phyloP scores from a whole-genome alignment of 306 rosid species.

The Crotalaria pallida region DNA sequence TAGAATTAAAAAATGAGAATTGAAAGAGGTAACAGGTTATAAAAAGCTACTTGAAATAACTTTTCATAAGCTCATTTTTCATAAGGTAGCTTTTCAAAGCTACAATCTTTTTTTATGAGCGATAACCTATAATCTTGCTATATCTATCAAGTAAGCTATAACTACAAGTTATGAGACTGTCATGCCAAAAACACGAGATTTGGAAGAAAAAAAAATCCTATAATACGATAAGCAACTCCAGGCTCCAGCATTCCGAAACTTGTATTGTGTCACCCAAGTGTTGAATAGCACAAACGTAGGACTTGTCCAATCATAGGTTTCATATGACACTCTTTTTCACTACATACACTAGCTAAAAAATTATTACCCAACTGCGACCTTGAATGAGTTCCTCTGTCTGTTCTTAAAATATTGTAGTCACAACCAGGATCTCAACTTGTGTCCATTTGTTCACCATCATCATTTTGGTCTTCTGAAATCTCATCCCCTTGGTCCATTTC shows the following conservation, averaged over 20 bases:
- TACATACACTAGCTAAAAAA: not conserved
- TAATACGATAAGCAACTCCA: not conserved
- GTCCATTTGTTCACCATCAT: conserved; percentile 29
- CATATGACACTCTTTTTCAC: not conserved
- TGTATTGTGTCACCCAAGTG: not conserved
- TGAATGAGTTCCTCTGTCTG: not conserved
- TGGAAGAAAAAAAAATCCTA: not conserved
- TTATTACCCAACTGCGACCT: not conserved
- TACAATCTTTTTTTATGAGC: too few species aligned
- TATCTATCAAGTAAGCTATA: too few species aligned
- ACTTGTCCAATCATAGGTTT: not conserved
- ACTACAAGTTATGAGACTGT: too few species aligned
- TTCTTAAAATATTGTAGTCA: not conserved
- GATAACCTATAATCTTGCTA: too few species aligned
- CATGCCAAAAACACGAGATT: not conserved
- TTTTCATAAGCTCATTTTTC: too few species aligned
- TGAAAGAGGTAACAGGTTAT: too few species aligned
- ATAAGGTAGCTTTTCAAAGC: too few species aligned
- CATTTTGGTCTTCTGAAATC: conserved; percentile 3
- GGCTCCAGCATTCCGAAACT: not conserved
- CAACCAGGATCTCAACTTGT: conserved; percentile 21
- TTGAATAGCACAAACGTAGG: not conserved
- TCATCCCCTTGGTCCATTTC: conserved; percentile 27
- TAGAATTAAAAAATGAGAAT: too few species aligned
- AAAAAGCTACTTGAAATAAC: too few species aligned